These are phyloP conservation scores for Kernera saxatilis DNA, from an alignment of 345 rosid species.

Conservation along the genomic window DNA sequence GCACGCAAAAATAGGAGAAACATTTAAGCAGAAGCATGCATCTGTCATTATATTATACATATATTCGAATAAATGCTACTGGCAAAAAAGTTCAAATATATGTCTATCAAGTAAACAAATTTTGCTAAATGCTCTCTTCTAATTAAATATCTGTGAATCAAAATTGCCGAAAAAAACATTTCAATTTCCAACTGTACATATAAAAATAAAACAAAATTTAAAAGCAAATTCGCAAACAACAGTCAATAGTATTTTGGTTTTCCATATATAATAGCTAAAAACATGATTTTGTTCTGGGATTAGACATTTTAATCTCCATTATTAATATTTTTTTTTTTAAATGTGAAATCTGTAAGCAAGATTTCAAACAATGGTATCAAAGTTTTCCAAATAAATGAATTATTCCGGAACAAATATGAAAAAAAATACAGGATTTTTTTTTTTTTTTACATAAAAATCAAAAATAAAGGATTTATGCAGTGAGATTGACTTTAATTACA, in stretches of 20 bases:
- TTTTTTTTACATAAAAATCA: no score
- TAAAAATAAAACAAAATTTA: no score
- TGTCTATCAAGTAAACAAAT: no score
- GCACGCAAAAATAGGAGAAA: background rate
- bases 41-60: background rate
- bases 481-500: constrained; percentile 4
- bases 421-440: background rate
- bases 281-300: background rate
- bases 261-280: background rate
- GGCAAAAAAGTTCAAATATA: background rate
- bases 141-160: background rate
- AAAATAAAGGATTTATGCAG: background rate
- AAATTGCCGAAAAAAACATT: no score
- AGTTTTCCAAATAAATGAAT: background rate
- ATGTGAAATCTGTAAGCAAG: background rate
- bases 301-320: background rate
- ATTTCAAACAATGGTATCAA: background rate
- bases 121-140: background rate
- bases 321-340: background rate
- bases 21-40: background rate
- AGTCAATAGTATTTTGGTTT: background rate
- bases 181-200: background rate
- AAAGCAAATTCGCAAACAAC: no score
- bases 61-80: background rate
- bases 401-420: background rate